A percentile compares a stretch with the other conserved stretches of the same genome.
Conservation (phyloP, 352 stramenopile genomes). For the Pythium folliculosum region DNA sequence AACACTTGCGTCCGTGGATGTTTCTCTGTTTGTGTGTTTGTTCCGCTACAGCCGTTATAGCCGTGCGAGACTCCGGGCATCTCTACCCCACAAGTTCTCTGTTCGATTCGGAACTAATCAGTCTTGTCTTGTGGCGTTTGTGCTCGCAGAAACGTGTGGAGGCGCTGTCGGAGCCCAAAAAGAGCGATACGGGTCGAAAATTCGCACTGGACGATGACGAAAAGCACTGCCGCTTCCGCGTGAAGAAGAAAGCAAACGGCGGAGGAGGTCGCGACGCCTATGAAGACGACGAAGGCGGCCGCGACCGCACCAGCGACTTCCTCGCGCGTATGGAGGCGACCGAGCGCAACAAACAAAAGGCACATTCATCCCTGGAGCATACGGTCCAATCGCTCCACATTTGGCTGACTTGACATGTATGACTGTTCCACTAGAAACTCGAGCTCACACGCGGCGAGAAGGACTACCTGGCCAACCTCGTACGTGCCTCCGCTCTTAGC, state of each 20-base stretch:
- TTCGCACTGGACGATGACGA: constrained; percentile 78
- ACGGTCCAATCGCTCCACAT: no score
- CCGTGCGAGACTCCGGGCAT: no score
- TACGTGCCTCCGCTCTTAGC: neutral
- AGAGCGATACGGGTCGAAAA: constrained; percentile 39
- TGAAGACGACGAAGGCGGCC: constrained; percentile 38
- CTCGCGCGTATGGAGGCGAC: constrained; percentile 78
- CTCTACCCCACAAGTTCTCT: neutral
- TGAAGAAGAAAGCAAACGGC: constrained; percentile 34
- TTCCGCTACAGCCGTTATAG: constrained; percentile 17
- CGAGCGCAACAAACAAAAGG: constrained; percentile 79
- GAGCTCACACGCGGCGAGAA: constrained; percentile 74
- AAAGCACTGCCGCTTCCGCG: constrained; percentile 68
- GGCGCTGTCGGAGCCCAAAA: constrained; percentile 50
- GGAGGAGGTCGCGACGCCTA: constrained; percentile 27
- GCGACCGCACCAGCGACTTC: constrained; percentile 41
- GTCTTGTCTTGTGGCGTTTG: neutral
- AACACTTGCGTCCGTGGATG: neutral
- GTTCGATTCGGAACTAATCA: neutral
- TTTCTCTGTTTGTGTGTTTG: neutral
- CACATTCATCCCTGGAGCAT: no score
- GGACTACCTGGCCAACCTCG: constrained; percentile 50
- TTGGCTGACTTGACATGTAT: neutral
- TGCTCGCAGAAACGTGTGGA: constrained; percentile 62
- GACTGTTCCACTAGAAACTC: constrained; percentile 50